A percentile compares a stretch with the other conserved stretches of the same genome.
These are phyloP conservation scores for Clonostachys byssicola DNA, from an alignment of 2,329 filamentous ascomycete species.

Conservation along the genomic window DNA sequence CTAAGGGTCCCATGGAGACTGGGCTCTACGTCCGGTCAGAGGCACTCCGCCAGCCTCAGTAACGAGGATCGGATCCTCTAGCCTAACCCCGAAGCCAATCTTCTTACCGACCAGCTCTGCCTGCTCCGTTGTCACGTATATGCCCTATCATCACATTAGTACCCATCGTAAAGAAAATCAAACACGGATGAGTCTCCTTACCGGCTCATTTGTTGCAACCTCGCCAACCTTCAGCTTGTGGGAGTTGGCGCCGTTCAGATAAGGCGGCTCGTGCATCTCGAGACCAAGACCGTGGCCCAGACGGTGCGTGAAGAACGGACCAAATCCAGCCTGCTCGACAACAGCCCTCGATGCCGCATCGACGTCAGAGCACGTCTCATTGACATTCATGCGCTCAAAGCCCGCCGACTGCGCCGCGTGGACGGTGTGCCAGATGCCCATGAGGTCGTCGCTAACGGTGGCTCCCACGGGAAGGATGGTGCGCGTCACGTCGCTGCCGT, in stretches of 20 bases:
- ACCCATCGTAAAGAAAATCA: too few species aligned
- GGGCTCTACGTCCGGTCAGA: too few species aligned
- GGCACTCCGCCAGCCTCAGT: constrained; percentile 33
- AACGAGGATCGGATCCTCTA: constrained; percentile 59
- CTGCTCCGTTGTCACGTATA: too few species aligned
- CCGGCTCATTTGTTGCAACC: constrained; percentile 54
- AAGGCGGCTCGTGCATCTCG: constrained; percentile 62
- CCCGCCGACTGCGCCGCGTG: constrained; percentile 58
- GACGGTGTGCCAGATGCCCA: constrained; percentile 51
- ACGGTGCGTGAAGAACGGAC: constrained; percentile 55
- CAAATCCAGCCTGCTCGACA: constrained; percentile 55
- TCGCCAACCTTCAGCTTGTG: constrained; percentile 46
- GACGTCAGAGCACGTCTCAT: constrained; percentile 52
- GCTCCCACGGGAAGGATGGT: too few species aligned
- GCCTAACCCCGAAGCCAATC: constrained; percentile 55
- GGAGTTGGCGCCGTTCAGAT: constrained; percentile 41
- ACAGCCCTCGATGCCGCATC: constrained; percentile 56
- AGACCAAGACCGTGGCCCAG: constrained; percentile 63
- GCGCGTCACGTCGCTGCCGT: not conserved
- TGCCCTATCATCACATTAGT: too few species aligned
- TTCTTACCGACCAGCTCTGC: constrained; percentile 13
- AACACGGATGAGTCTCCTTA: too few species aligned
- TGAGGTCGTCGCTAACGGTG: too few species aligned
- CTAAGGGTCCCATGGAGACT: too few species aligned
- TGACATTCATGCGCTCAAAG: constrained; percentile 40